Percentiles rank a stretch among this genome's conserved stretches.
Evolutionary conservation across 331 rosid species (phyloP).

Genomic region (Cydonia oblonga): DNA sequence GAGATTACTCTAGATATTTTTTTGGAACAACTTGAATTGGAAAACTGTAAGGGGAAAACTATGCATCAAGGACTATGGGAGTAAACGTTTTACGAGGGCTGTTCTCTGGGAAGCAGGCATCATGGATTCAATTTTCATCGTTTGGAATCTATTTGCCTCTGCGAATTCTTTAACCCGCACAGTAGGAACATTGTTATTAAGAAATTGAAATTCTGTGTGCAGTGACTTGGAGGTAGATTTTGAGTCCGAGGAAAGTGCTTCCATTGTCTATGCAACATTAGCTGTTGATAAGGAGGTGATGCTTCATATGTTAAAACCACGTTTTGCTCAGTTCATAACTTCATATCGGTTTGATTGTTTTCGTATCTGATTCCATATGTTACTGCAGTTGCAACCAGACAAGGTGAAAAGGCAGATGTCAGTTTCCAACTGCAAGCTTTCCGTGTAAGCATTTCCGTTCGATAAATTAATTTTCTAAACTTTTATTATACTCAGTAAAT

Average conservation of each 20-base stretch:
- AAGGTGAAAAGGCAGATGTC: slow-evolving; percentile 68
- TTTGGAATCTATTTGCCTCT: not conserved
- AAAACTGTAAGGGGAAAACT: not conserved
- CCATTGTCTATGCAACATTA: slow-evolving; percentile 49
- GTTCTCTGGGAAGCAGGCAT: not conserved
- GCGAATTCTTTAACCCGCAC: not conserved
- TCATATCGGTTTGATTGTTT: not conserved
- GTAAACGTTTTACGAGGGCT: not conserved
- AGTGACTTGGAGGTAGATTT: slow-evolving; percentile 73
- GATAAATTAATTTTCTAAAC: not conserved
- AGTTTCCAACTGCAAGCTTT: slow-evolving; percentile 60
- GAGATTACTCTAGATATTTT: not conserved
- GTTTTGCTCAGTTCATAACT: not conserved
- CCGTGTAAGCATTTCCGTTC: slow-evolving; percentile 41
- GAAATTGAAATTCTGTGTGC: slow-evolving; percentile 7
- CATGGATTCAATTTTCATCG: not conserved
- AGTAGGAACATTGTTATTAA: not conserved
- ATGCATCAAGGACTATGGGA: not conserved
- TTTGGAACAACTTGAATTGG: not conserved
- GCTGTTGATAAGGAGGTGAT: slow-evolving; percentile 80
- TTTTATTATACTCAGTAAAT: not conserved
- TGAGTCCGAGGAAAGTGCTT: slow-evolving; percentile 57
- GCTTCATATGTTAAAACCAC: slow-evolving; percentile 3
- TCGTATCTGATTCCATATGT: slow-evolving; percentile 18
- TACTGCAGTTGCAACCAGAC: slow-evolving; percentile 79